Evolutionary conservation across 805 yeast species (phyloP).

Genomic region (Starmera amethionina): DNA sequence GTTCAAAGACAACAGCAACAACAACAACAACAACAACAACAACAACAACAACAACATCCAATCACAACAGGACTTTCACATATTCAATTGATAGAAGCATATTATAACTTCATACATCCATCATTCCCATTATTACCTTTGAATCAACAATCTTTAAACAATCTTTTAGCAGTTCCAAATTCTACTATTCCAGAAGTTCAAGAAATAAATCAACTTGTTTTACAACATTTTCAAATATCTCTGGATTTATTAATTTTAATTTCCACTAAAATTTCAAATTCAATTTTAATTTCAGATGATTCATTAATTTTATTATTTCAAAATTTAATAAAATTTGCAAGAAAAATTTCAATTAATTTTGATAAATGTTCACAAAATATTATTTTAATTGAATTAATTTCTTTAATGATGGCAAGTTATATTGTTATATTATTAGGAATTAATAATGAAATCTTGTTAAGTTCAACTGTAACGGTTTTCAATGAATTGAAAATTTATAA

Average conservation of each 20-base stretch:
- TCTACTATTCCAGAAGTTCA: slow-evolving; percentile 18
- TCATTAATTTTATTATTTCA: slow-evolving; percentile 1
- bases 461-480: slow-evolving; percentile 42
- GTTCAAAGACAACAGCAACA: not conserved
- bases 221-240: slow-evolving; percentile 23
- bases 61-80: not conserved
- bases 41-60: not conserved
- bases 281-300: not conserved
- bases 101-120: slow-evolving; percentile 35
- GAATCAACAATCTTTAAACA: slow-evolving; percentile 21
- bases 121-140: slow-evolving; percentile 28
- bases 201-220: slow-evolving; percentile 21
- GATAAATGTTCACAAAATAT: slow-evolving; percentile 19
- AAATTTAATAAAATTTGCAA: slow-evolving; percentile 21
- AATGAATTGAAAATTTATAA: slow-evolving; percentile 46
- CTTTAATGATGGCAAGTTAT: slow-evolving; percentile 41
- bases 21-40: slow-evolving; percentile 1
- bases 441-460: slow-evolving; percentile 46
- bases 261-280: not conserved
- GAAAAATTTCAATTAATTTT: slow-evolving; percentile 11
- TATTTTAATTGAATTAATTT: slow-evolving; percentile 24
- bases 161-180: slow-evolving; percentile 7
- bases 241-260: slow-evolving; percentile 20
- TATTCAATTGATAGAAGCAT: slow-evolving; percentile 31
- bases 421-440: slow-evolving; percentile 50